Evolutionary conservation across 768 basidiomycete species (phyloP), one percentile per base, ranked within the genome.

Genomic region (Austroboletus eburneus): DNA sequence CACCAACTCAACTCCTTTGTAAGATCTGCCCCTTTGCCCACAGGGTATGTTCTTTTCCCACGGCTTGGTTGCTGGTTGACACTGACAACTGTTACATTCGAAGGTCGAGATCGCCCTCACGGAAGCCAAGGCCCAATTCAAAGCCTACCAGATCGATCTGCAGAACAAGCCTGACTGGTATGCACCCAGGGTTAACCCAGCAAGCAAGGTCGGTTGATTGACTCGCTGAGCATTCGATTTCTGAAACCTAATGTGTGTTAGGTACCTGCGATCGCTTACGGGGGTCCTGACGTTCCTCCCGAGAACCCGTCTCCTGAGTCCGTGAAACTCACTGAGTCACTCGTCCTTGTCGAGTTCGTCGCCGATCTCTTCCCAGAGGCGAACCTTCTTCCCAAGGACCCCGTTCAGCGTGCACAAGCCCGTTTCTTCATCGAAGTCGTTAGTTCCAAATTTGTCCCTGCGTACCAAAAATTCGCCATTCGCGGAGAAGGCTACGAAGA

Each of bases 131-230:
- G 69, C 76, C 4, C 53, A 71, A 2, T 79, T 68, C 59, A 77
- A 69, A 18, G 61, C 72, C 13, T 82, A 69, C 50, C 75, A 83
- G 51, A 76, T 87, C 39, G 80, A 85, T 53, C 63, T 87, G 12
- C 40, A 47, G 52, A 80, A 81, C 68, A 87, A 86, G 66, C 83
- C 83, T 1, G 78, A 75, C 41, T 85, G 83, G 83, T 85, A 82
- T 57, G 76, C 76, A 0, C 72, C 75, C 0, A 73, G 79, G 48
- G 75, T 87, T 32, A 87, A 86, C 64, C 79, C 78, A 1, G 81
- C 75, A 1, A 76, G 77, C 67, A 85, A 84, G 74, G 83, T 81
- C 30, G 55, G 14, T 20, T 37, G 14, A 34, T 13, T 3, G 13
- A 9, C 16, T 2, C 23, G 9, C 27, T 32, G 30, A 13, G 27